Evolutionary conservation across 164 flowering plant species (phyloP), one percentile per base, ranked within the genome.

Genomic region (Nymphaea thermarum): DNA sequence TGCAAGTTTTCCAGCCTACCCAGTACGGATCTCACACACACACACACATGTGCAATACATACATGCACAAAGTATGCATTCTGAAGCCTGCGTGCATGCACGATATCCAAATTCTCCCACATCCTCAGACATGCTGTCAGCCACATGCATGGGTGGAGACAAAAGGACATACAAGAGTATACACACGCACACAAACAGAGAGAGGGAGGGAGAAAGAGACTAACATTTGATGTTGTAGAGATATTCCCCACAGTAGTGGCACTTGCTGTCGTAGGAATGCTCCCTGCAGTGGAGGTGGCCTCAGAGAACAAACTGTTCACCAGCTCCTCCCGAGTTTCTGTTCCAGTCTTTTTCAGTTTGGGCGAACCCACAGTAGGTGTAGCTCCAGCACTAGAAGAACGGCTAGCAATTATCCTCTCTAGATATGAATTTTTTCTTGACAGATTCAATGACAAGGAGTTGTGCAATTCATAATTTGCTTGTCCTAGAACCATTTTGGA

Each of bases 261-360:
- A 70, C 79, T 69, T 5, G 81, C 70, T 65, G 78, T 51, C 11
- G 86, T 89, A 15, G 87, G 70, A 47, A 12, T 4, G 12, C 12
- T 47, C 55, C 55, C 55, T 4, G 55, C 12, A 12, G 12, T 4
- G 2, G 55, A 6, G 11, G 12, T 12, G 12, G 5, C 55, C 5
- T 47, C 12, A 2, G 55, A 47, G 11, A 47, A 47, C 65, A 80
- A 72, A 75, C 79, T 86, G 71, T 74, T 83, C 72, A 85, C 65
- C 71, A 87, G 80, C 66, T 91, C 96, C 72, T 89, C 93, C 72
- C 86, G 78, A 7, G 91, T 84, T 81, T 95, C 99, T 69, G 79
- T 78, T 70, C 97, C 98, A 12, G 93, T 81, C 79, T 91, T 91
- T 85, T 95, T 95, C 63, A 80, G 79, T 80, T 92, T 92, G 42